Evolutionary conservation across 2,329 filamentous ascomycete genomes (phyloP), one percentile per base, ranked within the genome.

Genomic region (Fusarium continuum): DNA sequence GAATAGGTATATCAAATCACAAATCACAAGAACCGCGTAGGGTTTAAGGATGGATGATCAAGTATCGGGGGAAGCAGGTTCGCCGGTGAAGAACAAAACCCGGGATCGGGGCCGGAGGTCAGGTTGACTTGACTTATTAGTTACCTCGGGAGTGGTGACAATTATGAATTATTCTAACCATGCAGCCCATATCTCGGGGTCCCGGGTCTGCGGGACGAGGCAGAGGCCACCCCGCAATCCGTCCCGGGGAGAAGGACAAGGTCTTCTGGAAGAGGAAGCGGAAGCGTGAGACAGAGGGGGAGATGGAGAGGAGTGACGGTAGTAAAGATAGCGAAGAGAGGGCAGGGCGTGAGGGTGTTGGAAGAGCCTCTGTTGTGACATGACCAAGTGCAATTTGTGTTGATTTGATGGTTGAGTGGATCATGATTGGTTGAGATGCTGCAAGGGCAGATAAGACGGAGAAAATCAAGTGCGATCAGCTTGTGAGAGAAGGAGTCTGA

Each of bases 381-480:
- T 67, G 67, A 69, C 65, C 48, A 69, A 65, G 55, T 67, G 57
- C 39, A 44, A 69, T 68, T 66, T 70, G 67, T 70, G 49, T 67
- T 62, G 34, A 45, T 49, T 58, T 53, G 55, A 50, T 49, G 45
- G 23, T 13, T 7, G 13, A 17, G 23, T 6, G 44, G 26, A 9
- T 20, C n/a, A 17, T 69, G 67, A 70, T 70, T 70, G 68, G 68
- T 23, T 16, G 20, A 31, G 23, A 17, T 14, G 17, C 29, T 46
- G 26, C 28, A 31, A 49, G 56, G 59, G 43, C 28, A 64, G 68
- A 70, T 68, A 69, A 70, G 68, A 55, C 47, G 32, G 47, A 48
- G 47, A 59, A 57, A 52, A 59, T 46, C 47, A 55, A 51, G 41
- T 60, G 26, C 67, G 47, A 59, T 35, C 36, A 44, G 52, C 53